These are phyloP conservation scores for Gastrolobium bilobum DNA, from an alignment of 306 rosid genomes.

Conservation along the genomic window DNA sequence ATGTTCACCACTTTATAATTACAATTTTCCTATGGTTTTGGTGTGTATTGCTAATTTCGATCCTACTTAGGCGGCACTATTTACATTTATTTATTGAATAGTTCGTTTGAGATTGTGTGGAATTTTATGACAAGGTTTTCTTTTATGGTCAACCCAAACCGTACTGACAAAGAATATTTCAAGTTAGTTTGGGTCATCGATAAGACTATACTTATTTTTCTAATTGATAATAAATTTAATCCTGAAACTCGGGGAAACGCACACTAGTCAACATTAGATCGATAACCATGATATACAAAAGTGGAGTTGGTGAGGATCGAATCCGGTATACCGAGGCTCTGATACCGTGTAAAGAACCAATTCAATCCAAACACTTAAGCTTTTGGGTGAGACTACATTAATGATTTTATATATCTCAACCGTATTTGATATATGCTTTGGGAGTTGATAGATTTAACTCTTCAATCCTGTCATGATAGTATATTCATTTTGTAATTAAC, in stretches of 20 bases:
- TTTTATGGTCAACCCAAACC: too few relatives aligned
- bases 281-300: too few relatives aligned
- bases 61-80: not conserved
- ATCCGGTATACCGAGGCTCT: too few relatives aligned
- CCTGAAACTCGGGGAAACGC: not conserved
- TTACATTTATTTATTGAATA: not conserved
- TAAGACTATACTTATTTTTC: too few relatives aligned
- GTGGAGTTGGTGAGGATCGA: too few relatives aligned
- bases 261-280: not conserved
- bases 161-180: too few relatives aligned
- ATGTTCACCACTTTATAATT: slow-evolving; percentile 4
- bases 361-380: too few relatives aligned
- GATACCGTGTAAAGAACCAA: too few relatives aligned
- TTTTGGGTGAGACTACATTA: too few relatives aligned
- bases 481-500: slow-evolving; percentile 20
- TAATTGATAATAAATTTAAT: too few relatives aligned
- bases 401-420: too few relatives aligned
- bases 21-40: slow-evolving; percentile 39
- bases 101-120: not conserved
- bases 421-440: slow-evolving; percentile 16
- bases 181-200: too few relatives aligned
- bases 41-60: not conserved
- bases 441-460: slow-evolving; percentile 15
- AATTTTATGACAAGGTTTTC: not conserved
- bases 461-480: not conserved